Evolutionary conservation across 768 basidiomycete species (phyloP), one percentile per base, ranked within the genome.

Genomic region (Neoboletus brunneissimus): DNA sequence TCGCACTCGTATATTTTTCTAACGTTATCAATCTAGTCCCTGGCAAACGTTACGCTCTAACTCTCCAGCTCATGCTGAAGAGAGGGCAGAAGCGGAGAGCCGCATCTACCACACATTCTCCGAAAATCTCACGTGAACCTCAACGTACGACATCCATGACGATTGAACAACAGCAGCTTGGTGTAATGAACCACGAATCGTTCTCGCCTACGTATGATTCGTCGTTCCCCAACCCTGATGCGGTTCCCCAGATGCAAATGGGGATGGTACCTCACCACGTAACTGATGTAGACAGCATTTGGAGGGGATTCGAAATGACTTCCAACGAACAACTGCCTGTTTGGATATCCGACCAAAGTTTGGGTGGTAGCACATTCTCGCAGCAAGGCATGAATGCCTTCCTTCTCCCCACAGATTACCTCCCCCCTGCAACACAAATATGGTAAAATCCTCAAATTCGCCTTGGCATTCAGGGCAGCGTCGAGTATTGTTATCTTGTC

Each of bases 21-120:
- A 53, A 60, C 52, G 44, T 35, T n/a, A n/a, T 55, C 22, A 10
- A 45, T 38, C 5, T 65, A 94, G 94, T 95, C 56, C 94, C 94
- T 23, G 95, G 93, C 13, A 92, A 92, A 66, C 86, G 94, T 52
- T 98, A 97, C 63, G 94, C 94, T 10, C 72, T 93, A 37, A 95
- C 93, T 5, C 77, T 98, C 20, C 89, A 92, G 60, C 75, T 95
- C 41, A 96, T 96, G 88, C 71, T 97, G 51, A 92, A 92, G 72
- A 79, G 87, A 55, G 82, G 83, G 34, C 81, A 82, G 70, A 87
- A 83, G 56, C 81, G 88, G 55, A 83, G 73, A 51, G 64, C 77
- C 1, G 72, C 77, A 13, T 84, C 85, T 32, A 69, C 74, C 18
- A 81, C 86, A 15, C 81, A 81, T 18, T 89, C 88, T 18, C 87